A percentile compares a stretch with the other conserved stretches of the same genome.
These are phyloP conservation scores for Penicillium concentricum DNA, from an alignment of 2,329 filamentous ascomycete species.

Conservation along the genomic window DNA sequence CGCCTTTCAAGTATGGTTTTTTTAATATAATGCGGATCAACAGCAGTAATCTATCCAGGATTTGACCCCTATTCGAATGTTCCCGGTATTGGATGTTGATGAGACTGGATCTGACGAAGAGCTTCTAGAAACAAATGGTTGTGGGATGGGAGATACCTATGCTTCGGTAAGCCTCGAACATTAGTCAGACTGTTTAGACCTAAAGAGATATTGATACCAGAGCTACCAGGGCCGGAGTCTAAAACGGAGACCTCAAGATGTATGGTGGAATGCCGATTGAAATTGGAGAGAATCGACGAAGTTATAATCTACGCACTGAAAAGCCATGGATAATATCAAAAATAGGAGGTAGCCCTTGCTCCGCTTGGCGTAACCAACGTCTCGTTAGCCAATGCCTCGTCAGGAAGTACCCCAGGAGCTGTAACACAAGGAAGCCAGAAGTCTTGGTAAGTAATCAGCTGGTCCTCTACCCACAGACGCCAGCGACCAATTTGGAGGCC, in stretches of 20 bases:
- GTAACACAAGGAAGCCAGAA: slow-evolving; percentile 1
- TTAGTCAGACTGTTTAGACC: no score
- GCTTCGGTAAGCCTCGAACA: no score
- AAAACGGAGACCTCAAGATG: neutral
- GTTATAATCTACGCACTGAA: neutral
- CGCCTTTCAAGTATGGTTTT: neutral
- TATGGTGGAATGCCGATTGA: no score
- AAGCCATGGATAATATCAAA: neutral
- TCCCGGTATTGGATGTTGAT: neutral
- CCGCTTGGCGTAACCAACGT: neutral
- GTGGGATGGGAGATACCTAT: no score
- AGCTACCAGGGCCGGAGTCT: neutral
- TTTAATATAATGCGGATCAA: neutral
- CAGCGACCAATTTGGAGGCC: slow-evolving; percentile 1
- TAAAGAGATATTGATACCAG: neutral
- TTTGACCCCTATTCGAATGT: neutral
- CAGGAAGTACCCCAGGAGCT: neutral
- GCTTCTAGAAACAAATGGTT: neutral
- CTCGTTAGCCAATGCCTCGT: neutral
- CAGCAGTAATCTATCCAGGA: neutral
- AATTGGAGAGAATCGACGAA: neutral
- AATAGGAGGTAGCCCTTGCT: neutral
- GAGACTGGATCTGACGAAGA: neutral
- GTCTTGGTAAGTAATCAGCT: slow-evolving; percentile 2
- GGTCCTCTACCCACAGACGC: neutral